These are phyloP conservation scores for Ilyonectria sp. DNA, from an alignment of 2,329 filamentous ascomycete species.

Conservation along the genomic window DNA sequence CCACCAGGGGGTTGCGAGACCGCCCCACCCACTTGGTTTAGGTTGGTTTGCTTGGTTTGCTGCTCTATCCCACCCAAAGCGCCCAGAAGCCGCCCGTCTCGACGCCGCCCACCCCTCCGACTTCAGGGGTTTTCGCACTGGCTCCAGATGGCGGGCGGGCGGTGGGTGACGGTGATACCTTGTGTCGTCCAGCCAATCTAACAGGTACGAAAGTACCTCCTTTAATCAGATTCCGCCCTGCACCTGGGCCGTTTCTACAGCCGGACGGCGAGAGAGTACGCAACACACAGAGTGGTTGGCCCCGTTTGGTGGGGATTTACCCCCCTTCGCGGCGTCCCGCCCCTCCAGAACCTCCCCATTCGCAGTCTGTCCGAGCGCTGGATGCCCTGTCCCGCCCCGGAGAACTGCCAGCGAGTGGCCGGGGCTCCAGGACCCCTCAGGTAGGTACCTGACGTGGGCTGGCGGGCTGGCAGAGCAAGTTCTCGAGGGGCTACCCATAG, in stretches of 20 bases:
- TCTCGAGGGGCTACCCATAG: conserved; percentile 1
- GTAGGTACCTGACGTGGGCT: not conserved
- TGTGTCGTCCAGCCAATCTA: conserved; percentile 21
- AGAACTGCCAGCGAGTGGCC: not conserved
- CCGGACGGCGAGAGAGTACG: not conserved
- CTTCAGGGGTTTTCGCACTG: conserved; percentile 25
- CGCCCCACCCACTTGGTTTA: conserved; percentile 27
- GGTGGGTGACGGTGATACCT: conserved; percentile 16
- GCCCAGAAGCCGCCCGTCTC: conserved; percentile 12
- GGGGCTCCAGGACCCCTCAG: conserved; percentile 1
- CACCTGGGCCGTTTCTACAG: not conserved
- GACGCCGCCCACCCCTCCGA: conserved; percentile 12
- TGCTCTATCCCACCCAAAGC: conserved; percentile 9
- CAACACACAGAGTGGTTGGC: not conserved
- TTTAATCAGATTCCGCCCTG: conserved; percentile 27
- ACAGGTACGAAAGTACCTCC: conserved; percentile 25
- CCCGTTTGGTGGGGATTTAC: not conserved
- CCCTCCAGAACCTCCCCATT: conserved; percentile 3
- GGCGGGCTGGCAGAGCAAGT: not conserved
- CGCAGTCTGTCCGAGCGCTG: not conserved
- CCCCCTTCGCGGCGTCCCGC: not conserved
- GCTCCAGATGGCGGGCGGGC: conserved; percentile 13
- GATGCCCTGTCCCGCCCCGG: not conserved
- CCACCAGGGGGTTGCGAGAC: conserved; percentile 41
- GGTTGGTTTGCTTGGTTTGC: conserved; percentile 18